Evolutionary conservation across 192 early-diverging fungal genomes (phyloP).

Genomic region (Gamsiella multidivaricata): DNA sequence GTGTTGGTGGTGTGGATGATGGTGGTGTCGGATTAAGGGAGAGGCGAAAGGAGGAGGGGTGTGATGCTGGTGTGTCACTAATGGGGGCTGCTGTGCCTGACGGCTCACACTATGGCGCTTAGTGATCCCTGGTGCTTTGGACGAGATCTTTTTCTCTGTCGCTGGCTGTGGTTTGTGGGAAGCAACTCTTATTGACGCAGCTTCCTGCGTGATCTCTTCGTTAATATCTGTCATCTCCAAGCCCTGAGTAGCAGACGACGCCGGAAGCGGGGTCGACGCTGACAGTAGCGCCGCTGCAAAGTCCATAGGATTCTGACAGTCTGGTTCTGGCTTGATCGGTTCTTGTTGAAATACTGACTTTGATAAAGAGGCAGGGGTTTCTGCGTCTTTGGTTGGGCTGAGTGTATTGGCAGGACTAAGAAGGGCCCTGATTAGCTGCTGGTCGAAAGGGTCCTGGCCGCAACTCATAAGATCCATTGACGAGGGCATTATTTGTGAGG

Average conservation of each 20-base stretch:
- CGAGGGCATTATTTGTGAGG: slow-evolving; percentile 9
- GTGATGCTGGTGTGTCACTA: slow-evolving; percentile 46
- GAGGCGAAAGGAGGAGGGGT: slow-evolving; percentile 42
- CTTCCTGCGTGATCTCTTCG: not conserved
- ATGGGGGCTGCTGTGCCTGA: slow-evolving; percentile 40
- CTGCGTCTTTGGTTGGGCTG: not conserved
- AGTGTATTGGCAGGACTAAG: slow-evolving; percentile 21
- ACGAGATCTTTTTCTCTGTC: slow-evolving; percentile 12
- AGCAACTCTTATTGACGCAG: slow-evolving; percentile 1
- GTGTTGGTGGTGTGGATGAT: slow-evolving; percentile 7
- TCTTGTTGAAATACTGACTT: not conserved
- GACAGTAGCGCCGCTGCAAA: not conserved
- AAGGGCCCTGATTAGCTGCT: slow-evolving; percentile 16
- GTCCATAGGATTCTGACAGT: not conserved
- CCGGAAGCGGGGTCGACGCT: not conserved
- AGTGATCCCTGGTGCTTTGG: not conserved
- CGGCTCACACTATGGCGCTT: slow-evolving; percentile 49
- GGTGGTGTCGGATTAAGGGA: slow-evolving; percentile 22
- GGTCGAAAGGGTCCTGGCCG: slow-evolving; percentile 21
- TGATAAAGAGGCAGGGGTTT: slow-evolving; percentile 1
- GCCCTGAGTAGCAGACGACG: slow-evolving; percentile 3
- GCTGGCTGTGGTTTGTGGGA: not conserved
- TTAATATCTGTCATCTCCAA: slow-evolving; percentile 4
- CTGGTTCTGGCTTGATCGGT: not conserved
- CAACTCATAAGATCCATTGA: slow-evolving; percentile 14